These are phyloP conservation scores for Candida fluviatilis DNA, from an alignment of 805 yeast species.

Conservation along the genomic window DNA sequence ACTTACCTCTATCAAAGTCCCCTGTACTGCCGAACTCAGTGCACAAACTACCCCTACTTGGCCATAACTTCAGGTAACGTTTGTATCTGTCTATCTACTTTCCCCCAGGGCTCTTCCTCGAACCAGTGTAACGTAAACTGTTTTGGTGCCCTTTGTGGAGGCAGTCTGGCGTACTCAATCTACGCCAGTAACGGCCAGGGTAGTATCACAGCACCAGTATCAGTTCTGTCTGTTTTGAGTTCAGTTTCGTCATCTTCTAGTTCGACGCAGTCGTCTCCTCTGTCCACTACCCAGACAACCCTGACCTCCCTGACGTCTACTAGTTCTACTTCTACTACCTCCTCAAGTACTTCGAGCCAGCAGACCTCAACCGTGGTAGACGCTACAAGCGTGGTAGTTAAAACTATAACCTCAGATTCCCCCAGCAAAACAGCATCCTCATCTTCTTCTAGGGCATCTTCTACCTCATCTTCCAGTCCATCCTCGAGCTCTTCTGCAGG, in stretches of 20 bases:
- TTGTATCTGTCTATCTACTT: constrained; percentile 34
- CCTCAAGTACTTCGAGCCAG: constrained; percentile 7
- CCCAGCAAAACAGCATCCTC: neutral
- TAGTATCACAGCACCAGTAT: constrained; percentile 5
- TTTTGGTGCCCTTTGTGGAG: constrained; percentile 36
- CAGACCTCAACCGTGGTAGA: constrained; percentile 2
- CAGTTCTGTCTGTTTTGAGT: neutral
- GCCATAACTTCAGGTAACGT: constrained; percentile 33
- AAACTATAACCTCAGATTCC: constrained; percentile 12
- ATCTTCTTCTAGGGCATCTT: constrained; percentile 1
- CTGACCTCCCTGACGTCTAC: constrained; percentile 8
- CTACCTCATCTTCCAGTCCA: constrained; percentile 5
- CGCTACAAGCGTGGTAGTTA: constrained; percentile 7
- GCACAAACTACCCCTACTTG: constrained; percentile 32
- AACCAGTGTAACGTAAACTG: constrained; percentile 28
- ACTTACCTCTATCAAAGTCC: constrained; percentile 23
- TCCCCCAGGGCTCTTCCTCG: constrained; percentile 20
- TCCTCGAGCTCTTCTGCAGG: constrained; percentile 6
- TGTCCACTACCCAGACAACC: constrained; percentile 8
- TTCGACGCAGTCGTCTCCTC: too few species aligned
- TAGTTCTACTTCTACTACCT: constrained; percentile 7
- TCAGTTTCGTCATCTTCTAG: neutral
- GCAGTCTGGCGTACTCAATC: constrained; percentile 27
- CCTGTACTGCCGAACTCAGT: constrained; percentile 23
- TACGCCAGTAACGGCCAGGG: constrained; percentile 21